phyloP scores from a whole-genome alignment of 768 basidiomycete genomes.

The Suillus placidus region DNA sequence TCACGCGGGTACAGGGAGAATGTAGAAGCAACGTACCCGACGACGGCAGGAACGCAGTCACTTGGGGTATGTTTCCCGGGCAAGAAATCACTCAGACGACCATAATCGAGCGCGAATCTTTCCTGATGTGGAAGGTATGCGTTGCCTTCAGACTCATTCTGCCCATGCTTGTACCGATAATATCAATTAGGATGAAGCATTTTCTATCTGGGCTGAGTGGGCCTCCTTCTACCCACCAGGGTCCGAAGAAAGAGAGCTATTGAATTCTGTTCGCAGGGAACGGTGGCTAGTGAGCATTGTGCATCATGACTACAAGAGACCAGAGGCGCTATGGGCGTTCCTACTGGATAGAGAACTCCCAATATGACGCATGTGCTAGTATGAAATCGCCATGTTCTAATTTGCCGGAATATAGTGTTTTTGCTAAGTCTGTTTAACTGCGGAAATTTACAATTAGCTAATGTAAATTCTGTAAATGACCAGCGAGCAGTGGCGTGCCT shows the following conservation, averaged over 20 bases:
- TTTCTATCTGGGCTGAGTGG: constrained; percentile 96
- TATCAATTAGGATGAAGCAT: constrained; percentile 82
- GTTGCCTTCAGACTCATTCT: background rate
- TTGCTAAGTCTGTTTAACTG: background rate
- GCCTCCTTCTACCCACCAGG: constrained; percentile 79
- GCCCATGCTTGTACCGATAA: constrained; percentile 9
- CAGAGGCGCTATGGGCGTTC: constrained; percentile 83
- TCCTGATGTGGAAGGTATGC: constrained; percentile 93
- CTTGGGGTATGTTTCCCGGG: constrained; percentile 98
- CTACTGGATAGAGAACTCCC: constrained; percentile 47
- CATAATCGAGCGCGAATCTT: constrained; percentile 93
- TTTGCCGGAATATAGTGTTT: background rate
- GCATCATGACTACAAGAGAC: constrained; percentile 89
- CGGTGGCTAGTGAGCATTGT: constrained; percentile 92
- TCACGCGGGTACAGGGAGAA: constrained; percentile 58
- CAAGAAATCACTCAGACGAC: constrained; percentile 96
- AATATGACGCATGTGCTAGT: background rate
- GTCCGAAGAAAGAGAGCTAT: constrained; percentile 70
- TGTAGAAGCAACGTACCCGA: constrained; percentile 77
- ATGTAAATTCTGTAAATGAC: background rate
- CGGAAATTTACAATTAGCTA: background rate
- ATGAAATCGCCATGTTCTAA: background rate
- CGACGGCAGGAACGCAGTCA: constrained; percentile 89
- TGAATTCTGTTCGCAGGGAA: constrained; percentile 69
- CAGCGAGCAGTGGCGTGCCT: background rate